phyloP scores from a whole-genome alignment of 2,329 filamentous ascomycete genomes.

The Fusarium sp. region DNA sequence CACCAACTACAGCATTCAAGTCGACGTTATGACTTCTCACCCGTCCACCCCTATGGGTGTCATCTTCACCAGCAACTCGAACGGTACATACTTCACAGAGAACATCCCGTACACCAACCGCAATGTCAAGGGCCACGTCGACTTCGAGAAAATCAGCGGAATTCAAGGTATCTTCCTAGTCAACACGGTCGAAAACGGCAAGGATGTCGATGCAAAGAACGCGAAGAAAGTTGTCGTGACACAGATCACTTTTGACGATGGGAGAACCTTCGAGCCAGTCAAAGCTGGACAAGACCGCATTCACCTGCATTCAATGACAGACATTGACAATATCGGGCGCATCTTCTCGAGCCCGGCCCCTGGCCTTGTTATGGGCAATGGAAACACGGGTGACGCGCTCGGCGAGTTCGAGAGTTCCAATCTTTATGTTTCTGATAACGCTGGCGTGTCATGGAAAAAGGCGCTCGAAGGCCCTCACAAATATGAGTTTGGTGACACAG shows the following conservation, averaged over 20 bases:
- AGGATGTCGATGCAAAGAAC: slow-evolving; percentile 70
- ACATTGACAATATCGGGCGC: slow-evolving; percentile 81
- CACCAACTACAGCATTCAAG: slow-evolving; percentile 96
- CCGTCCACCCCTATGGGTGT: slow-evolving; percentile 80
- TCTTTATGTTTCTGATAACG: slow-evolving; percentile 90
- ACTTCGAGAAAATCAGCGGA: slow-evolving; percentile 92
- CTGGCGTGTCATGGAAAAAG: slow-evolving; percentile 83
- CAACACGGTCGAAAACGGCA: slow-evolving; percentile 87
- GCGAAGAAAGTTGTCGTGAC: slow-evolving; percentile 76
- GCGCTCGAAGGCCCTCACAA: slow-evolving; percentile 85
- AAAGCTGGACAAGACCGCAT: slow-evolving; percentile 74
- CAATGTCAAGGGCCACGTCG: slow-evolving; percentile 77
- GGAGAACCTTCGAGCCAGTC: slow-evolving; percentile 81
- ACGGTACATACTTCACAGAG: slow-evolving; percentile 93
- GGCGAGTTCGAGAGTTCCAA: slow-evolving; percentile 76
- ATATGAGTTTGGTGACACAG: slow-evolving; percentile 95
- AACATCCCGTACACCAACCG: slow-evolving; percentile 95
- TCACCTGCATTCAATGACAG: slow-evolving; percentile 92
- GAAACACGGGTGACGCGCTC: slow-evolving; percentile 84
- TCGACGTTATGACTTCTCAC: slow-evolving; percentile 83
- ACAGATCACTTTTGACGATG: slow-evolving; percentile 94
- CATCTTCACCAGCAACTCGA: slow-evolving; percentile 95
- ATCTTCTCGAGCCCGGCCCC: slow-evolving; percentile 95
- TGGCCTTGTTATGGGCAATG: slow-evolving; percentile 91
- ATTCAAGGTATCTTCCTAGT: slow-evolving; percentile 94